Evolutionary conservation across 257 asterid species (phyloP).

Genomic region (Fraxinus quadrangulata): DNA sequence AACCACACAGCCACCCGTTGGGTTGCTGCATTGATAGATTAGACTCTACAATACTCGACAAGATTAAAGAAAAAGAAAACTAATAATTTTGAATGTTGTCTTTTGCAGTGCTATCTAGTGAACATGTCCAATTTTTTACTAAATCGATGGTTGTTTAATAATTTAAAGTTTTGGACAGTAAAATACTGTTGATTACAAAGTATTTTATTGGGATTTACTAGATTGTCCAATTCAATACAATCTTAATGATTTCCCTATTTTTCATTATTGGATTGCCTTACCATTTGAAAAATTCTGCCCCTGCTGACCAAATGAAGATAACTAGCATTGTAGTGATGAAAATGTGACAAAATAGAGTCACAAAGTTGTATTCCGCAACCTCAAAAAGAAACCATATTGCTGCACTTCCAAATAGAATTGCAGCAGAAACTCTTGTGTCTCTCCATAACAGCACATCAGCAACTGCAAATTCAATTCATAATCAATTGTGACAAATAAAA

Average conservation of each 20-base stretch:
- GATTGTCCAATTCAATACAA: neutral
- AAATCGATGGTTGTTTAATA: neutral
- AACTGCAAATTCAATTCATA: constrained; percentile 33
- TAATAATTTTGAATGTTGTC: no score
- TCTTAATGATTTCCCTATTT: neutral
- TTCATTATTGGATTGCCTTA: constrained; percentile 15
- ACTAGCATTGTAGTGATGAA: constrained; percentile 55
- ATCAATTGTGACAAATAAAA: neutral
- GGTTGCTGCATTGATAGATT: no score
- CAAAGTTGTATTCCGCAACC: constrained; percentile 52
- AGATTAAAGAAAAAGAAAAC: no score
- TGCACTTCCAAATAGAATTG: constrained; percentile 48
- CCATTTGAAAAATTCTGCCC: constrained; percentile 47
- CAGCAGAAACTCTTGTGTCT: constrained; percentile 45
- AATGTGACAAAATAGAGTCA: constrained; percentile 53
- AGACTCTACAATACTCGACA: no score
- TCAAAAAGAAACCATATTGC: constrained; percentile 59
- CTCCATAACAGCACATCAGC: constrained; percentile 65
- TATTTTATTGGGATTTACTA: neutral
- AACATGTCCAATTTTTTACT: neutral
- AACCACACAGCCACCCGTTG: no score
- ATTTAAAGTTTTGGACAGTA: neutral
- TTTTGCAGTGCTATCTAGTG: no score
- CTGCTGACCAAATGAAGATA: constrained; percentile 57
- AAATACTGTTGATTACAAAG: neutral